phyloP scores from a whole-genome alignment of 345 rosid genomes.

The Eucalyptus camaldulensis region DNA sequence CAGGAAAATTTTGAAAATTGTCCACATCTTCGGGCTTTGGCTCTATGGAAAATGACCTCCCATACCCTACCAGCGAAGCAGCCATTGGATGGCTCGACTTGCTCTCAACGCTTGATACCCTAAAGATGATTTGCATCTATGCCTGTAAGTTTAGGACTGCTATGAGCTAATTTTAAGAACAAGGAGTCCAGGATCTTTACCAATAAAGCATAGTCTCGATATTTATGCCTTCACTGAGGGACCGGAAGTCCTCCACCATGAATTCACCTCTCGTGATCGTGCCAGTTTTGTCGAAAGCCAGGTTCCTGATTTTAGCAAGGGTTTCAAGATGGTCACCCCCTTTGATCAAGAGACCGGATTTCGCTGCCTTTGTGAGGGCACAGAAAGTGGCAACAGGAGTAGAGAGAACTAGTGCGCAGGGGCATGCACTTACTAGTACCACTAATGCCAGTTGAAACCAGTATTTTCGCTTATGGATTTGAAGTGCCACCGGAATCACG shows the following conservation, averaged over 20 bases:
- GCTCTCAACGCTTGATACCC: constrained; percentile 91
- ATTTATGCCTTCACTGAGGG: constrained; percentile 29
- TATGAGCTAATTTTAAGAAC: not conserved
- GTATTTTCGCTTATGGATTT: constrained; percentile 9
- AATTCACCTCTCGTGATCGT: constrained; percentile 90
- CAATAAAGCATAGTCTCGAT: constrained; percentile 43
- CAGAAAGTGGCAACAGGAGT: constrained; percentile 92
- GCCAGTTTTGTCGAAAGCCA: constrained; percentile 91
- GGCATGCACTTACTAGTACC: constrained; percentile 85
- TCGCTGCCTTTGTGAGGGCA: constrained; percentile 82
- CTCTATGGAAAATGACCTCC: constrained; percentile 34
- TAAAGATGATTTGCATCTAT: not conserved
- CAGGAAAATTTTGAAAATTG: constrained; percentile 66
- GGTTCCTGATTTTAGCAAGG: constrained; percentile 53
- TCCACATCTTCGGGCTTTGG: constrained; percentile 65
- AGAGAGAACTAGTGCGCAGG: constrained; percentile 84
- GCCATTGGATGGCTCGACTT: constrained; percentile 98
- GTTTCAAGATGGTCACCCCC: constrained; percentile 74
- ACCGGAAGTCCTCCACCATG: constrained; percentile 45
- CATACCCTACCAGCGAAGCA: constrained; percentile 56
- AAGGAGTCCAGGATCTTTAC: constrained; percentile 7
- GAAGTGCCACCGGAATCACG: constrained; percentile 32
- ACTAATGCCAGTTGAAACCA: constrained; percentile 86
- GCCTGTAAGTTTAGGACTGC: not conserved
- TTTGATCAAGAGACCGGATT: constrained; percentile 74